phyloP scores from a whole-genome alignment of 345 rosid genomes.

The Cardiospermum halicacabum region DNA sequence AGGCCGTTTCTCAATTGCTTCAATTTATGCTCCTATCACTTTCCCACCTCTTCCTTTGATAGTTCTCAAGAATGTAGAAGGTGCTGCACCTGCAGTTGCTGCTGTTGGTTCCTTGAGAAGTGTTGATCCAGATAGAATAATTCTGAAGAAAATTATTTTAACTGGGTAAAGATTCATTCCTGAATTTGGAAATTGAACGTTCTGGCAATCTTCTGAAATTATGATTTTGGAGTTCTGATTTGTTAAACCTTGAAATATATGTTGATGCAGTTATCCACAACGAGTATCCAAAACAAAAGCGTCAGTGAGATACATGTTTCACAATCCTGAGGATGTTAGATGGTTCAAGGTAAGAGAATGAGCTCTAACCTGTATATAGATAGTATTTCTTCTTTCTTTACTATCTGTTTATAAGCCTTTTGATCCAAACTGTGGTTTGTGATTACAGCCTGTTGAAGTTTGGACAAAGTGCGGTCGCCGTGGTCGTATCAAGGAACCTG shows the following conservation, averaged over 20 bases:
- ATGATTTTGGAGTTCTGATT: neutral
- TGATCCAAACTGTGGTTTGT: neutral
- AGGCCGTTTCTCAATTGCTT: conserved; percentile 72
- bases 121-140: conserved; percentile 74
- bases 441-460: conserved; percentile 85
- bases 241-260: conserved; percentile 3
- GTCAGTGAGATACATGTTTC: conserved; percentile 82
- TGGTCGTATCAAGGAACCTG: conserved; percentile 90
- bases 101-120: conserved; percentile 91
- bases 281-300: conserved; percentile 85
- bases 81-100: conserved; percentile 52
- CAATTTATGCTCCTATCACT: conserved; percentile 79
- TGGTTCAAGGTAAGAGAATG: conserved; percentile 77
- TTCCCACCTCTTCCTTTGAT: conserved; percentile 84
- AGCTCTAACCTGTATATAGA: neutral
- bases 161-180: conserved; percentile 61
- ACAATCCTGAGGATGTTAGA: conserved; percentile 89
- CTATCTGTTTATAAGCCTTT: neutral
- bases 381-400: neutral
- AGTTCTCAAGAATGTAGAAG: conserved; percentile 51
- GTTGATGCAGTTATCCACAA: conserved; percentile 78
- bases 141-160: conserved; percentile 78
- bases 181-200: neutral
- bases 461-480: conserved; percentile 80
- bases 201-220: neutral